Percentiles rank a stretch among this genome's conserved stretches.
These are phyloP conservation scores for Suhomyces yuchorum DNA, from an alignment of 1,139 yeast genomes.

Conservation along the genomic window DNA sequence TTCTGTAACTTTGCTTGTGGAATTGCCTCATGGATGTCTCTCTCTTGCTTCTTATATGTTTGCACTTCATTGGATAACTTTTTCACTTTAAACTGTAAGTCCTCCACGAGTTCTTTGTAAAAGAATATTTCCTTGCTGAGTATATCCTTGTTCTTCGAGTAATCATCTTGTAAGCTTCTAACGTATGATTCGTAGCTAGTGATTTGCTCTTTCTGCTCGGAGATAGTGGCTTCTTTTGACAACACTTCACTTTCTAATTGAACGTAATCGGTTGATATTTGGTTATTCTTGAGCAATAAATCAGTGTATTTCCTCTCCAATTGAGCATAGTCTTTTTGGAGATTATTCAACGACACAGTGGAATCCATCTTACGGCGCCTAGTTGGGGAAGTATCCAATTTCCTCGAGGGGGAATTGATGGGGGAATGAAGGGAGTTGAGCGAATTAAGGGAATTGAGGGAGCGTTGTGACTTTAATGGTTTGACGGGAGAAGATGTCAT, in stretches of 20 bases:
- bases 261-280: conserved; percentile 23
- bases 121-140: conserved; percentile 33
- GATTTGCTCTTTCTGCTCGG: conserved; percentile 24
- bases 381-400: conserved; percentile 8
- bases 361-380: conserved; percentile 13
- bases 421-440: conserved; percentile 13
- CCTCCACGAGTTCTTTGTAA: conserved; percentile 37
- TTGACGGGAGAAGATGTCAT: conserved; percentile 7
- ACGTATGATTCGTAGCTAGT: conserved; percentile 25
- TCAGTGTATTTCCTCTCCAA: conserved; percentile 35
- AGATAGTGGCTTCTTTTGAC: conserved; percentile 21
- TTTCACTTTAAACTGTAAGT: conserved; percentile 32
- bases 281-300: conserved; percentile 25
- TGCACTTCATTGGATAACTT: conserved; percentile 28
- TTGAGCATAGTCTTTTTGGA: conserved; percentile 14
- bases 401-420: conserved; percentile 8
- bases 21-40: conserved; percentile 3
- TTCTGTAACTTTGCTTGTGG: background rate
- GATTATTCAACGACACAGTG: background rate
- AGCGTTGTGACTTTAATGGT: conserved; percentile 15
- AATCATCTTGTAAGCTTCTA: conserved; percentile 25
- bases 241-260: conserved; percentile 28
- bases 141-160: conserved; percentile 29
- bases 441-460: conserved; percentile 11
- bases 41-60: conserved; percentile 14